Conservation (phyloP, 306 rosid species). For the Corylus heterophylla region DNA sequence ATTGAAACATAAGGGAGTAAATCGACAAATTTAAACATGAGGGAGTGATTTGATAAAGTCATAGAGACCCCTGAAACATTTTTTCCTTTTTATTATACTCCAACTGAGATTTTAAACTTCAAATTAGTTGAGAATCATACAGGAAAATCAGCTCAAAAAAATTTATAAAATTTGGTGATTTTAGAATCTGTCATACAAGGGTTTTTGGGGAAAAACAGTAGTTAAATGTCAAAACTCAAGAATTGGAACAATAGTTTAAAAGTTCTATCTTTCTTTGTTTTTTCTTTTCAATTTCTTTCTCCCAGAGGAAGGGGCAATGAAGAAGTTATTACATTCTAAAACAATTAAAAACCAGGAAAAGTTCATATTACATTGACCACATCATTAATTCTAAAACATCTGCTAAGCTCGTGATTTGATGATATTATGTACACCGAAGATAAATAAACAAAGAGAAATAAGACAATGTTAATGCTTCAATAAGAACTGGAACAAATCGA, state of each 20-base stretch:
- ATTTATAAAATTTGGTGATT: too few relatives aligned
- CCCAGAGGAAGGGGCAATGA: not conserved
- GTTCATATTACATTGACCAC: not conserved
- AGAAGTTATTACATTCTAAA: not conserved
- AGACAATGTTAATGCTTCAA: not conserved
- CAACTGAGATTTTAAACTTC: not conserved
- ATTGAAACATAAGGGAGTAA: too few relatives aligned
- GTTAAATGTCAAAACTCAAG: too few relatives aligned
- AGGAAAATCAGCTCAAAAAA: not conserved
- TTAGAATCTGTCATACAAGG: too few relatives aligned
- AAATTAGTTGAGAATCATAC: not conserved
- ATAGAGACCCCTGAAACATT: too few relatives aligned
- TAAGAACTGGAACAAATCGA: not conserved
- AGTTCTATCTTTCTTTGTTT: not conserved
- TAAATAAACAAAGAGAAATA: not conserved
- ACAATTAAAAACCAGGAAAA: not conserved
- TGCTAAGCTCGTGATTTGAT: not conserved
- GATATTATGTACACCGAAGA: not conserved
- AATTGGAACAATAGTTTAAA: not conserved
- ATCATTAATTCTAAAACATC: not conserved
- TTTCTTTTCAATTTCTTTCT: not conserved
- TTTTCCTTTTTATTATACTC: not conserved
- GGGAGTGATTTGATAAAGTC: too few relatives aligned
- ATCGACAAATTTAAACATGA: too few relatives aligned
- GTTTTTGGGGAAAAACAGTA: too few relatives aligned